A percentile compares a stretch with the other conserved stretches of the same genome.
These are phyloP conservation scores for Phytopythium vexans DNA, from an alignment of 352 stramenopile species.

Conservation along the genomic window DNA sequence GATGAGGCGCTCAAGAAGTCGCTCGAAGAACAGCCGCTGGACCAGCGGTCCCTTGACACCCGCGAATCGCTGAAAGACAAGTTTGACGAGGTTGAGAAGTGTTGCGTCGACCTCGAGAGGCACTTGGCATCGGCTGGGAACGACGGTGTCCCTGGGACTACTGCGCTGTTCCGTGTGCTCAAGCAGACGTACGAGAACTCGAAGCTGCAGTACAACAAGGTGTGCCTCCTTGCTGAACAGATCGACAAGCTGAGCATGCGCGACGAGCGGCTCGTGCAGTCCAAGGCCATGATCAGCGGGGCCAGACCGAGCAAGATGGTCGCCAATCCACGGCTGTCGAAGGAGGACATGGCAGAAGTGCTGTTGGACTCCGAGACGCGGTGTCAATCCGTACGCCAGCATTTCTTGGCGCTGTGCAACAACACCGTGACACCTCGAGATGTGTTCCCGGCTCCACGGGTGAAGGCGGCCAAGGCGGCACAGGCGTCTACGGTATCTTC, in stretches of 20 bases:
- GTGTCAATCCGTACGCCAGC: slow-evolving; percentile 38
- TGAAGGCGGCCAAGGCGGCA: slow-evolving; percentile 29
- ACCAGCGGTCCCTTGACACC: slow-evolving; percentile 61
- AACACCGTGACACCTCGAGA: slow-evolving; percentile 56
- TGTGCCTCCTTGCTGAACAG: slow-evolving; percentile 44
- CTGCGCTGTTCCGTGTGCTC: slow-evolving; percentile 57
- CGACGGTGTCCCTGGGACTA: slow-evolving; percentile 19
- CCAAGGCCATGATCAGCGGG: slow-evolving; percentile 12
- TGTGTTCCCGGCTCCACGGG: slow-evolving; percentile 39
- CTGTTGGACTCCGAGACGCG: slow-evolving; percentile 42
- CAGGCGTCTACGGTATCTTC: slow-evolving; percentile 23
- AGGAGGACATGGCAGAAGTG: slow-evolving; percentile 43
- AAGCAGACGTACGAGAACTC: slow-evolving; percentile 77
- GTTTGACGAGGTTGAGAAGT: slow-evolving; percentile 44
- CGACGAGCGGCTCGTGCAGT: slow-evolving; percentile 19
- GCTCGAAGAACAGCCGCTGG: slow-evolving; percentile 65
- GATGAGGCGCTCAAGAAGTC: slow-evolving; percentile 57
- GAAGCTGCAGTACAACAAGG: slow-evolving; percentile 72
- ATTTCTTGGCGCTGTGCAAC: slow-evolving; percentile 61
- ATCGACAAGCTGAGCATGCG: slow-evolving; percentile 49
- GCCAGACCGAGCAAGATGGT: slow-evolving; percentile 14
- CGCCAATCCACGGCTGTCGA: slow-evolving; percentile 21
- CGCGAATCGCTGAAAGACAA: slow-evolving; percentile 43
- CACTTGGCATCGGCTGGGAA: slow-evolving; percentile 30
- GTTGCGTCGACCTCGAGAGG: slow-evolving; percentile 47